Evolutionary conservation across 2,329 filamentous ascomycete genomes (phyloP).

Genomic region (Hymenoscyphus albidus): DNA sequence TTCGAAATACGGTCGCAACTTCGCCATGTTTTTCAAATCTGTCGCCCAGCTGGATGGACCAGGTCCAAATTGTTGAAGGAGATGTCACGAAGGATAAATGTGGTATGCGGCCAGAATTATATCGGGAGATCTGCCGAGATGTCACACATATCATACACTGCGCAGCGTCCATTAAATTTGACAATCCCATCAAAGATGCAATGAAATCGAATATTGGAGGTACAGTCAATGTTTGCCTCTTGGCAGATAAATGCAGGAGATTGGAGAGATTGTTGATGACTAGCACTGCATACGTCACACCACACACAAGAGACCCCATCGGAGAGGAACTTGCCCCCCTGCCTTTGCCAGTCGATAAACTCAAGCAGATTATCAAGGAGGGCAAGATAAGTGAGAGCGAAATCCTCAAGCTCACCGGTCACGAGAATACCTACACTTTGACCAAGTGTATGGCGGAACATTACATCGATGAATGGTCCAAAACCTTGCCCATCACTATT

Average conservation of each 20-base stretch:
- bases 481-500: slow-evolving; percentile 7
- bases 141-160: slow-evolving; percentile 17
- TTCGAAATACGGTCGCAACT: neutral
- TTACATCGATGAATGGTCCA: neutral
- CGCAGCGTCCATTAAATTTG: slow-evolving; percentile 13
- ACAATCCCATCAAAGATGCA: slow-evolving; percentile 10
- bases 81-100: slow-evolving; percentile 6
- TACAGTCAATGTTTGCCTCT: slow-evolving; percentile 9
- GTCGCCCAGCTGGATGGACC: slow-evolving; percentile 1
- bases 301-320: neutral
- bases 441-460: slow-evolving; percentile 17
- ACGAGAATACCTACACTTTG: slow-evolving; percentile 13
- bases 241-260: slow-evolving; percentile 5
- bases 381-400: slow-evolving; percentile 2
- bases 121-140: slow-evolving; percentile 5
- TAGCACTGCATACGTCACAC: slow-evolving; percentile 13
- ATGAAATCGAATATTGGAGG: slow-evolving; percentile 5
- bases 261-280: slow-evolving; percentile 10
- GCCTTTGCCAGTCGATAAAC: slow-evolving; percentile 4
- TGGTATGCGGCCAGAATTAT: neutral
- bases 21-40: slow-evolving; percentile 13
- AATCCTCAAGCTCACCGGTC: slow-evolving; percentile 8
- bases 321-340: slow-evolving; percentile 6
- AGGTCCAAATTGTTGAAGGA: slow-evolving; percentile 11
- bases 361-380: slow-evolving; percentile 2